Evolutionary conservation across 768 basidiomycete species (phyloP).

Genomic region (Fomitopsis serialis): DNA sequence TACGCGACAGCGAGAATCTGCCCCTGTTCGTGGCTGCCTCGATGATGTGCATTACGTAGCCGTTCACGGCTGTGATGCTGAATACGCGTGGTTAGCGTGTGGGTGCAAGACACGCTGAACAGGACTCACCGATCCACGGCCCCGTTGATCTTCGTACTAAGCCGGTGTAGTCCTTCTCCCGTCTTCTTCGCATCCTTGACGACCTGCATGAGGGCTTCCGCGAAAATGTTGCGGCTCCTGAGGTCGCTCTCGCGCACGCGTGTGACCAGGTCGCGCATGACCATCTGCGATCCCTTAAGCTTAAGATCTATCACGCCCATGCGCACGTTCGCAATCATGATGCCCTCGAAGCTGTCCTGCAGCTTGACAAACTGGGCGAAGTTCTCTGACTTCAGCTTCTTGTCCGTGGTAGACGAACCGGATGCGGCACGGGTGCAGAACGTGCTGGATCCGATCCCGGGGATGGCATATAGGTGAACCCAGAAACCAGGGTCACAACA

Average conservation of each 20-base stretch:
- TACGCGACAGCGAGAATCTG: conserved; percentile 11
- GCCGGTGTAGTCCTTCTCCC: conserved; percentile 50
- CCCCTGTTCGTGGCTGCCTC: conserved; percentile 25
- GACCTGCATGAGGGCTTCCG: conserved; percentile 46
- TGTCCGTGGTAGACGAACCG: too few relatives aligned
- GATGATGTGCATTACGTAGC: conserved; percentile 59
- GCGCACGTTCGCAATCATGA: conserved; percentile 53
- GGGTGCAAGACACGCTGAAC: neutral
- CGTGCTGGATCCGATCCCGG: conserved; percentile 44
- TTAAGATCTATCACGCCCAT: conserved; percentile 58
- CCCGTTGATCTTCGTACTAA: conserved; percentile 64
- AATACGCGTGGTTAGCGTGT: neutral
- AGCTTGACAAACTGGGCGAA: conserved; percentile 56
- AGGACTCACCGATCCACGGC: conserved; percentile 68
- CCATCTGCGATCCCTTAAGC: conserved; percentile 77
- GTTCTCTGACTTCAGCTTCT: conserved; percentile 56
- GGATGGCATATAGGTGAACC: conserved; percentile 61
- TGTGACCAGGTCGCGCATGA: conserved; percentile 59
- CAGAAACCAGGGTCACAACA: conserved; percentile 47
- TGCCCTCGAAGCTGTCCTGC: conserved; percentile 59
- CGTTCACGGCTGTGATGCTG: conserved; percentile 72
- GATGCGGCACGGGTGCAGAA: conserved; percentile 33
- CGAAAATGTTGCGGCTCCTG: conserved; percentile 52
- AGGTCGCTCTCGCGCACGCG: conserved; percentile 61
- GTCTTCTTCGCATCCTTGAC: conserved; percentile 58